These are phyloP conservation scores for Pistacia integerrima DNA, from an alignment of 345 rosid genomes.

Conservation along the genomic window DNA sequence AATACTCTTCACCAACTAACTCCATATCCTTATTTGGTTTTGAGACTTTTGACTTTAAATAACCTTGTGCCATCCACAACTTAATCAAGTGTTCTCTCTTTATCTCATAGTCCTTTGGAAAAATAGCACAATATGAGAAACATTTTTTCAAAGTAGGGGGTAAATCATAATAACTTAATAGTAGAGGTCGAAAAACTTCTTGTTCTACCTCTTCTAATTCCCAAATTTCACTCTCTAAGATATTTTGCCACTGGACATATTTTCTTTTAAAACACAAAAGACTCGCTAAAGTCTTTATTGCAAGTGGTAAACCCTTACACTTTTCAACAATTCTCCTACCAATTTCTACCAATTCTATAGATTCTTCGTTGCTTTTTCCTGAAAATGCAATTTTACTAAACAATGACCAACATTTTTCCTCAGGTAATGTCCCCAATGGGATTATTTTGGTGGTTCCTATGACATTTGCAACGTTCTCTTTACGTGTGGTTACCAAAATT, in stretches of 20 bases:
- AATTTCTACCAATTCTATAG: not conserved
- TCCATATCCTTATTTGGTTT: not conserved
- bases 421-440: not conserved
- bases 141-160: not conserved
- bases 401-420: not conserved
- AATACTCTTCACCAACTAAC: not conserved
- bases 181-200: not conserved
- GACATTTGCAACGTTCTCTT: not conserved
- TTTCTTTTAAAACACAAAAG: not conserved
- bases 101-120: not conserved
- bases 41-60: no score
- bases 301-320: slow-evolving; percentile 6
- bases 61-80: slow-evolving; percentile 12
- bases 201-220: not conserved
- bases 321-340: not conserved
- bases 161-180: not conserved
- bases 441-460: not conserved
- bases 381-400: not conserved
- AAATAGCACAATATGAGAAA: slow-evolving; percentile 3
- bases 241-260: not conserved
- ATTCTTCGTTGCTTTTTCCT: not conserved
- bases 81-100: not conserved
- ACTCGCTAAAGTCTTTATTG: not conserved
- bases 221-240: not conserved
- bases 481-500: slow-evolving; percentile 6